Percentiles rank a stretch among this genome's conserved stretches.
Conservation (phyloP, 108 stramenopile genomes). For the Fistulifera pelliculosa region DNA sequence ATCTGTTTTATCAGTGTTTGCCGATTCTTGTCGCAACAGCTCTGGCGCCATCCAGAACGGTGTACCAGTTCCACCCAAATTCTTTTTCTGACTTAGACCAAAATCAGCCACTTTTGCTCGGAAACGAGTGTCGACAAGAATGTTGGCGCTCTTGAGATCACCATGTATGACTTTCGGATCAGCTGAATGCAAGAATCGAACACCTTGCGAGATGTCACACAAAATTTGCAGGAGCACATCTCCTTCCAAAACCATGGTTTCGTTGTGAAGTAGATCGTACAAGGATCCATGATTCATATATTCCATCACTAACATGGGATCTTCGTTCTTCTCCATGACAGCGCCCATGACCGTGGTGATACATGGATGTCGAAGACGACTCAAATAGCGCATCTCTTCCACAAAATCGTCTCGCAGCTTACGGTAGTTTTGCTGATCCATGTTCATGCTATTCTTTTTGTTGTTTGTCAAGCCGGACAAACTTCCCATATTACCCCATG, state of each 20-base stretch:
- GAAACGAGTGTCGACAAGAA: slow-evolving; percentile 47
- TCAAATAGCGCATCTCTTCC: slow-evolving; percentile 49
- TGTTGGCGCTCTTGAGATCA: slow-evolving; percentile 48
- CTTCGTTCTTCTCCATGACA: slow-evolving; percentile 20
- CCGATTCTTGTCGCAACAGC: slow-evolving; percentile 32
- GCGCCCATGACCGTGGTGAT: slow-evolving; percentile 56
- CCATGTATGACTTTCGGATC: slow-evolving; percentile 48
- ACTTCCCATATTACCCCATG: background rate
- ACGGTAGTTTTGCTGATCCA: slow-evolving; percentile 9
- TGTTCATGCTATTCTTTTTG: background rate
- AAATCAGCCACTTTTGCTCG: slow-evolving; percentile 56
- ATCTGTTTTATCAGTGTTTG: slow-evolving; percentile 38
- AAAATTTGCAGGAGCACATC: slow-evolving; percentile 39
- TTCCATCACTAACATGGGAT: slow-evolving; percentile 59
- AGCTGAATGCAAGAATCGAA: slow-evolving; percentile 49
- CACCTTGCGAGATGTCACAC: slow-evolving; percentile 39
- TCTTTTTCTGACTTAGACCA: slow-evolving; percentile 39
- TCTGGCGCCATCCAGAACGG: slow-evolving; percentile 98
- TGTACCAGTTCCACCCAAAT: slow-evolving; percentile 54
- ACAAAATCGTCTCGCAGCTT: slow-evolving; percentile 37
- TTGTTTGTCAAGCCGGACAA: background rate
- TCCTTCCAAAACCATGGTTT: slow-evolving; percentile 35
- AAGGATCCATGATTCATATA: slow-evolving; percentile 65
- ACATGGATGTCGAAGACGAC: slow-evolving; percentile 53
- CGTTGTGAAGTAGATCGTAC: slow-evolving; percentile 50